Base-by-base conservation (phyloP, 306 rosid genomes). In the Coriaria nepalensis region DNA sequence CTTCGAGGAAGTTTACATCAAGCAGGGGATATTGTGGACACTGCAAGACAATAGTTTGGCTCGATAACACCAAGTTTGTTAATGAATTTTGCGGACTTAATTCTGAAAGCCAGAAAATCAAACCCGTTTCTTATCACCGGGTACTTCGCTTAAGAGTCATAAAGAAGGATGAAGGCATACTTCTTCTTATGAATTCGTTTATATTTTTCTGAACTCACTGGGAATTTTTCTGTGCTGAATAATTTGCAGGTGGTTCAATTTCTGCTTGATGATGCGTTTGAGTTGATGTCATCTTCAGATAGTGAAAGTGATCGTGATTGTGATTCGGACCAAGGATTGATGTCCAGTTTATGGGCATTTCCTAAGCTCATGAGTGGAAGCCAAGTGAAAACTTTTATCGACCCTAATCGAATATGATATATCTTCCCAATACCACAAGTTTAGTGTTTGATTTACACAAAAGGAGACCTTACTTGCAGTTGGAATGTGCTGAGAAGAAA, bases 281-380 rank as follows among this genome's bases (percentile, higher is more conserved):
- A 50, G 6, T 1, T 60, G 10, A 6, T 41, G 39, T 56, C 74
- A 56, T 88, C 80, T 49, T 80, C 96, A 36, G 97, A 84, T 55
- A 78, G 88, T 50, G 97, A 84, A 52, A 78, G 88, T 50, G 95
- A 88, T 44, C 70, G 74, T 58, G 95, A 88, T 41, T 70, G 74
- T 58, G 96, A 83, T 73, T 65, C 76, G 6, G 96, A 83, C 36
- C 73, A 38, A 61, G 78, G 55, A 32, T 6, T 67, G 7, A 7
- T 50, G 53, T 76, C 76, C 8, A 60, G 74, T 65, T 64, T 80
- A 53, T 83, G 96, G 94, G 94, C 80, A 10, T 69, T 68, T 60
- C 78, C 73, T 34, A 74, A 49, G 54, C 67, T 52, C 56, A 36
- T 66, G 14, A 50, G 56, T 43, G 13, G 63, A 41, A 45, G 15